Conservation (phyloP, 129 eudicot genomes). For the Flaveria robusta region DNA sequence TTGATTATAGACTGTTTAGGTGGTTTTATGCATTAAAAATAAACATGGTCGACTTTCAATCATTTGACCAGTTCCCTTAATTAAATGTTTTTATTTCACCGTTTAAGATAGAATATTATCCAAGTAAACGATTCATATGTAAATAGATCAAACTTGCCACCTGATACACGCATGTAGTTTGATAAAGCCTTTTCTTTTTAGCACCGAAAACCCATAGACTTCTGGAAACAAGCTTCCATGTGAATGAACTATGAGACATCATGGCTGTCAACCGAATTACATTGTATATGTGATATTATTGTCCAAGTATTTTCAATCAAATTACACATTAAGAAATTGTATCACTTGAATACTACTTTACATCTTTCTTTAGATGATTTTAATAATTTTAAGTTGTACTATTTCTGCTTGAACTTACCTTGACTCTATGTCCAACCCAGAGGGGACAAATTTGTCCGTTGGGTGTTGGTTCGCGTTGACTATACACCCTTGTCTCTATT, state of each 20-base stretch:
- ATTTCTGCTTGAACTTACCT: background rate
- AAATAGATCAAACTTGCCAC: no score
- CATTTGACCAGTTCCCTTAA: background rate
- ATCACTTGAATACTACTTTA: background rate
- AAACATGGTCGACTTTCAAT: background rate
- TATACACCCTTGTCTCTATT: background rate
- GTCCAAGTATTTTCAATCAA: background rate
- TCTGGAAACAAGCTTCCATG: conserved; percentile 55
- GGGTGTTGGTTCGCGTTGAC: background rate
- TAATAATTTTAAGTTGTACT: background rate
- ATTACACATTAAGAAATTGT: background rate
- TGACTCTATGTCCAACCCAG: background rate
- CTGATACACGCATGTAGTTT: no score
- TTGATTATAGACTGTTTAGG: background rate
- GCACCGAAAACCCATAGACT: conserved; percentile 73
- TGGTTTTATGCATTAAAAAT: background rate
- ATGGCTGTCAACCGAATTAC: background rate
- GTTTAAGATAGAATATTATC: background rate
- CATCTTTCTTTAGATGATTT: background rate
- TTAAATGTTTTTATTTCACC: background rate
- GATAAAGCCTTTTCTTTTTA: conserved; percentile 26
- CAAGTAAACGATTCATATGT: background rate
- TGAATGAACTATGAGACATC: conserved; percentile 30
- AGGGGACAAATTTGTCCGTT: background rate
- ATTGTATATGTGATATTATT: conserved; percentile 5